phyloP scores from a whole-genome alignment of 495 filamentous ascomycete species.

The Penicillium simplicissimum region DNA sequence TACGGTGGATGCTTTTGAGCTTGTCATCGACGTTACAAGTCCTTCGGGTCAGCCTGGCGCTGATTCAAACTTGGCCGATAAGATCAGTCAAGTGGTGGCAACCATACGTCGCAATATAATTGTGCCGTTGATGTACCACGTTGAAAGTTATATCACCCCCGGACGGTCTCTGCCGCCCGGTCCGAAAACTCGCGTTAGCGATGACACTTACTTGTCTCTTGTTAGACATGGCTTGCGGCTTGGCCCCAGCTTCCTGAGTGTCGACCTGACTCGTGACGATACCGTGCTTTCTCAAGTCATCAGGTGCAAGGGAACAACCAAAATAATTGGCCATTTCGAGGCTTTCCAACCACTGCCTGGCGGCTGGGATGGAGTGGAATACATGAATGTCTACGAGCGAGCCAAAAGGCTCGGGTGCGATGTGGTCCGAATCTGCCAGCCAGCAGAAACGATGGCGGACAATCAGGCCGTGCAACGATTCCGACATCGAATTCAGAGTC shows the following conservation, averaged over 20 bases:
- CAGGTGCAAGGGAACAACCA: slow-evolving; percentile 57
- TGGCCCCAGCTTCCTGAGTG: slow-evolving; percentile 66
- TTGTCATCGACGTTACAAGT: slow-evolving; percentile 56
- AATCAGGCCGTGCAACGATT: slow-evolving; percentile 46
- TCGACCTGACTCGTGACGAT: slow-evolving; percentile 63
- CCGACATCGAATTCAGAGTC: slow-evolving; percentile 34
- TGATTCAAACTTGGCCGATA: slow-evolving; percentile 40
- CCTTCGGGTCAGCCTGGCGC: slow-evolving; percentile 31
- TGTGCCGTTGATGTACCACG: slow-evolving; percentile 54
- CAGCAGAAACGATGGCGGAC: slow-evolving; percentile 40
- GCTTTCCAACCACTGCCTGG: slow-evolving; percentile 45
- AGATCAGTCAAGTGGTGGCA: slow-evolving; percentile 58
- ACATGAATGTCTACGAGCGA: slow-evolving; percentile 40
- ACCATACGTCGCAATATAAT: slow-evolving; percentile 64
- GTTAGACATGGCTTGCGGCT: slow-evolving; percentile 68
- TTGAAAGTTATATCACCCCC: slow-evolving; percentile 37
- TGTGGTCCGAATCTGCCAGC: slow-evolving; percentile 49
- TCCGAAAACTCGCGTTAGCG: slow-evolving; percentile 26
- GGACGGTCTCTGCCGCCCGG: slow-evolving; percentile 21
- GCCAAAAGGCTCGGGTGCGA: slow-evolving; percentile 49
- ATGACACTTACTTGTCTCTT: slow-evolving; percentile 58
- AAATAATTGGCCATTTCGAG: slow-evolving; percentile 66
- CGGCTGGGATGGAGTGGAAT: slow-evolving; percentile 43
- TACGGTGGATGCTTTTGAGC: slow-evolving; percentile 65
- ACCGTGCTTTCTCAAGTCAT: slow-evolving; percentile 55